Evolutionary conservation across 345 rosid genomes (phyloP), one percentile per base, ranked within the genome.

Genomic region (Gossypium stocksii): DNA sequence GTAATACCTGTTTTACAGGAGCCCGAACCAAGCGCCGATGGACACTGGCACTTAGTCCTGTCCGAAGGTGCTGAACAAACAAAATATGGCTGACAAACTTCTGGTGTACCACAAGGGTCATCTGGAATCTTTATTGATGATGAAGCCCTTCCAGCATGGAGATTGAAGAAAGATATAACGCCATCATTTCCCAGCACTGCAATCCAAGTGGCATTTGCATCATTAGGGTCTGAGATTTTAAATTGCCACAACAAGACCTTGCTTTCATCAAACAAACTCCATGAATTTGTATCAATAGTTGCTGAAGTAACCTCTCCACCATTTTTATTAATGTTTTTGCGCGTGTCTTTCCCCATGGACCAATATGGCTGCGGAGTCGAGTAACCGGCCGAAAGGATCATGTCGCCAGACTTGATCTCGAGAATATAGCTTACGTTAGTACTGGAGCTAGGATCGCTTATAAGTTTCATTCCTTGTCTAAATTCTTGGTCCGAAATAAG

Each of bases 321-420:
- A 1, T 12, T 80, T 73, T 81, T 76, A 75, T 93, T 80, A 57
- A 83, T 77, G 72, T 76, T 85, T 34, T 3, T 88, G 13, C 80
- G 70, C 2, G 46, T 74, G 0, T 91, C 98, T 9, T 63, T 86
- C 52, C 76, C 70, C 83, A 91, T 82, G 7, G 98, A 89, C 98
- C 99, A 95, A 77, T 95, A 95, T 1, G 88, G 83, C 78, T 95
- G 97, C 9, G 88, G 91, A 48, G 87, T 83, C 45, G 46, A 72
- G 79, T 81, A 90, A 44, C 82, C 85, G 0, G 90, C 98, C 25
- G 86, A 93, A 25, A 93, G 87, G 45, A 87, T 41, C 93, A 89
- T 76, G 78, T 95, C 92, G 2, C 94, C 93, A 1, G 94, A 89
- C 79, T 81, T 88, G 67, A 95, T 90, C 74, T 93, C 94, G 34